Percentiles rank a stretch among this genome's conserved stretches.
These are phyloP conservation scores for Mycosphaerelloides madeirae DNA, from an alignment of 2,329 filamentous ascomycete genomes.

Conservation along the genomic window DNA sequence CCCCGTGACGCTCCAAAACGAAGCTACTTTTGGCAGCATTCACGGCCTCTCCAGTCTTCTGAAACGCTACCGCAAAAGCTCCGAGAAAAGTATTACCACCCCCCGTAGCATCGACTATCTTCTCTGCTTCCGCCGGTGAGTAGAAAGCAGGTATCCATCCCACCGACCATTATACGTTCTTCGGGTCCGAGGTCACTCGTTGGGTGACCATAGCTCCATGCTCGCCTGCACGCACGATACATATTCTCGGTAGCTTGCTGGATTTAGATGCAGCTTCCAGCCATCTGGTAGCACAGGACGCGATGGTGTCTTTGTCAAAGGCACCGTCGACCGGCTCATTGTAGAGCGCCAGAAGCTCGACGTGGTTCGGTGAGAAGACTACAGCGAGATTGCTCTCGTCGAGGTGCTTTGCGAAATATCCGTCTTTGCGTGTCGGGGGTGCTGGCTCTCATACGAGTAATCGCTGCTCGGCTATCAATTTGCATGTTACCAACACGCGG, in stretches of 20 bases:
- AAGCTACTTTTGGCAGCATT: slow-evolving; percentile 26
- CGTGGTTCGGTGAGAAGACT: slow-evolving; percentile 31
- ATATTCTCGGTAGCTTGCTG: slow-evolving; percentile 6
- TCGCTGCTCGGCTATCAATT: too few species aligned
- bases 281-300: slow-evolving; percentile 20
- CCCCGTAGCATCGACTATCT: slow-evolving; percentile 28
- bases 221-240: slow-evolving; percentile 23
- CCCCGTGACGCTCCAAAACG: slow-evolving; percentile 24
- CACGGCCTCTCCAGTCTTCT: slow-evolving; percentile 17
- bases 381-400: slow-evolving; percentile 17
- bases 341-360: slow-evolving; percentile 25
- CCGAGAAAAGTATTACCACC: slow-evolving; percentile 30
- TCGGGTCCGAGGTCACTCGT: neutral
- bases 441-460: slow-evolving; percentile 29
- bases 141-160: slow-evolving; percentile 25
- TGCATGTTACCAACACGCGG: too few species aligned
- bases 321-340: slow-evolving; percentile 1
- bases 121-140: slow-evolving; percentile 9
- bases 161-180: slow-evolving; percentile 1
- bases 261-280: slow-evolving; percentile 9
- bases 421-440: slow-evolving; percentile 22
- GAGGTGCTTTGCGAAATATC: slow-evolving; percentile 18
- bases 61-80: slow-evolving; percentile 24
- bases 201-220: slow-evolving; percentile 24
- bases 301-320: slow-evolving; percentile 17